Evolutionary conservation across 768 basidiomycete species (phyloP).

Genomic region (Lactarius indigo): DNA sequence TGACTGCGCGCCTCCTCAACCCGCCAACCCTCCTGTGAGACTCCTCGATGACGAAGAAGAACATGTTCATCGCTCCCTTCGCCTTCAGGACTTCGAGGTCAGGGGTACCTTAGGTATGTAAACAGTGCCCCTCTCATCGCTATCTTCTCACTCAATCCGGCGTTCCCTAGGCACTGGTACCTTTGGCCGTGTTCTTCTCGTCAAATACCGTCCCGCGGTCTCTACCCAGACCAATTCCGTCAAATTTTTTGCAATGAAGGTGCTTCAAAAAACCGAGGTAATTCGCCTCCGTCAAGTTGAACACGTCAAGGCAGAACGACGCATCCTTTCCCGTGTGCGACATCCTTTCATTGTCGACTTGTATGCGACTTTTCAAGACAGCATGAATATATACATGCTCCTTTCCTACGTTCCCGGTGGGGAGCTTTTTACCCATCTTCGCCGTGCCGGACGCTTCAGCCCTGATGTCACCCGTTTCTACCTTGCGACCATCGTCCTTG

Average conservation of each 20-base stretch:
- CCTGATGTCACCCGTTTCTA: slow-evolving; percentile 98
- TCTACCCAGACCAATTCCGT: slow-evolving; percentile 46
- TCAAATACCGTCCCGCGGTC: slow-evolving; percentile 59
- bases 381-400: slow-evolving; percentile 96
- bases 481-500: slow-evolving; percentile 92
- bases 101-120: slow-evolving; percentile 68
- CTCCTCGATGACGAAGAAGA: slow-evolving; percentile 68
- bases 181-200: slow-evolving; percentile 89
- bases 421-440: slow-evolving; percentile 94
- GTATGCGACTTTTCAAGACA: slow-evolving; percentile 93
- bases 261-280: slow-evolving; percentile 81
- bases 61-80: slow-evolving; percentile 56
- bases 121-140: neutral
- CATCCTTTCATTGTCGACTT: slow-evolving; percentile 98
- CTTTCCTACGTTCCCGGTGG: slow-evolving; percentile 96
- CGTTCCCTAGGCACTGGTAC: slow-evolving; percentile 79
- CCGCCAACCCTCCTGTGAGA: slow-evolving; percentile 44
- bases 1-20: slow-evolving; percentile 22
- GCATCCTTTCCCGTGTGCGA: slow-evolving; percentile 85
- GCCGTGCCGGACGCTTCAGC: slow-evolving; percentile 90
- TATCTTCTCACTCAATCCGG: neutral
- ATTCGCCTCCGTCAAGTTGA: slow-evolving; percentile 92
- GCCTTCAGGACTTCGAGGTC: slow-evolving; percentile 76
- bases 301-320: slow-evolving; percentile 95
- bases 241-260: slow-evolving; percentile 81